phyloP scores from a whole-genome alignment of 208 protist species.

The Trypanosoma caninum region DNA sequence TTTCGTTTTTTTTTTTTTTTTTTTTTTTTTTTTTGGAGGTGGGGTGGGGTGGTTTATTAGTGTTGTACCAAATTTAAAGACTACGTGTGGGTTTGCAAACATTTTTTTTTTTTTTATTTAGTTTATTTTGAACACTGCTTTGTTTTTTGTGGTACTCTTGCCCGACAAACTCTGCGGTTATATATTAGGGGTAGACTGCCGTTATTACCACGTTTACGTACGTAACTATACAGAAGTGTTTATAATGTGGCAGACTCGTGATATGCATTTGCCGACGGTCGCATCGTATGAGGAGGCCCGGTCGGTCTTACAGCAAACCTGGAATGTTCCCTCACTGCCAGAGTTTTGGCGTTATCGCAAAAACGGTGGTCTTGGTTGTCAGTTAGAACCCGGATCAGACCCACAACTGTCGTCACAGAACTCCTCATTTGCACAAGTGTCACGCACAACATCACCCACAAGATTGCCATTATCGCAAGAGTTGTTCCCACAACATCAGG shows the following conservation, averaged over 20 bases:
- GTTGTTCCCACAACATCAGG: too few relatives aligned
- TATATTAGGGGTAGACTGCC: too few relatives aligned
- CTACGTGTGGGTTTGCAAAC: background rate
- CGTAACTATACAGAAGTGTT: background rate
- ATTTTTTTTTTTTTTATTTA: background rate
- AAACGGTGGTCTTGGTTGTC: background rate
- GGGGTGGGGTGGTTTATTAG: too few relatives aligned
- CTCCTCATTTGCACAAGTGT: background rate
- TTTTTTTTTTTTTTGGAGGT: background rate
- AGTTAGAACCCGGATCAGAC: background rate
- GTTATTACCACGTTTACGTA: too few relatives aligned
- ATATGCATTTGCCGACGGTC: background rate
- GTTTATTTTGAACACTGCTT: background rate
- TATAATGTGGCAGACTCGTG: background rate
- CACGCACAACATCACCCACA: background rate
- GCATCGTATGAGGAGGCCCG: background rate
- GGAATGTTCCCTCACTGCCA: background rate
- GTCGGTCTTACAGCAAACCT: background rate
- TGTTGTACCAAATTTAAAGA: too few relatives aligned
- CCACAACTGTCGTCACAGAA: constrained; percentile 6
- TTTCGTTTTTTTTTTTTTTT: background rate
- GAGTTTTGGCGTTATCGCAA: background rate
- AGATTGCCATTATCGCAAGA: background rate
- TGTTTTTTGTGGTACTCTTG: background rate
- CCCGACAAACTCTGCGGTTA: too few relatives aligned